Conservation (phyloP, 2,329 filamentous ascomycete species). For the Tympanopsis confertula region DNA sequence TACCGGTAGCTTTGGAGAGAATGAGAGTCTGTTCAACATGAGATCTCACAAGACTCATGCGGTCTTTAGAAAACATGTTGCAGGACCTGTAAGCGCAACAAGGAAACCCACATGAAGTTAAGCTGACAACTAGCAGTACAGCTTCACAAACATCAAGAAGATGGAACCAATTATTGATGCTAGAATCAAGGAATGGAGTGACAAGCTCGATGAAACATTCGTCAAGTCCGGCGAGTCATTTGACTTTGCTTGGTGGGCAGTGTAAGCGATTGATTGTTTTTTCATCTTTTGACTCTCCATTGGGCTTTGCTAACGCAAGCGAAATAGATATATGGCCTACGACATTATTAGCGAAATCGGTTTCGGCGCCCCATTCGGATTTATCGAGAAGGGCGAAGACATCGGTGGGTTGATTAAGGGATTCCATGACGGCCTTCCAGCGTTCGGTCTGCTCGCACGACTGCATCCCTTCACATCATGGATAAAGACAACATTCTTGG, state of each 20-base stretch:
- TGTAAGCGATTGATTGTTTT: slow-evolving; percentile 15
- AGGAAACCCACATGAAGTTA: not conserved
- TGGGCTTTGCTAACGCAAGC: slow-evolving; percentile 1
- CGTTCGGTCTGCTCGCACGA: slow-evolving; percentile 37
- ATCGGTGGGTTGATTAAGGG: slow-evolving; percentile 39
- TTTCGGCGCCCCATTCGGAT: slow-evolving; percentile 43
- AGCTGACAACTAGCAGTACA: slow-evolving; percentile 22
- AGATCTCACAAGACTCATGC: slow-evolving; percentile 36
- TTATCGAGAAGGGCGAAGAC: slow-evolving; percentile 37
- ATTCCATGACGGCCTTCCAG: slow-evolving; percentile 37
- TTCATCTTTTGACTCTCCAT: not conserved
- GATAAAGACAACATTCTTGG: slow-evolving; percentile 38
- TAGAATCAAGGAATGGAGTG: slow-evolving; percentile 35
- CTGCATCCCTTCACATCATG: slow-evolving; percentile 41
- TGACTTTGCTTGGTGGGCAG: slow-evolving; percentile 43
- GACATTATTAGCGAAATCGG: slow-evolving; percentile 44
- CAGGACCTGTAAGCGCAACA: slow-evolving; percentile 23
- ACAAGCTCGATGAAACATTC: slow-evolving; percentile 32
- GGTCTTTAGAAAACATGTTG: slow-evolving; percentile 38
- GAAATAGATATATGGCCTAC: slow-evolving; percentile 35
- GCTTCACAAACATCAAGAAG: slow-evolving; percentile 41
- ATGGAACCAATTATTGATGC: slow-evolving; percentile 45
- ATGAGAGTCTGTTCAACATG: slow-evolving; percentile 45
- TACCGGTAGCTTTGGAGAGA: slow-evolving; percentile 41
- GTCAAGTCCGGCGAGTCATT: slow-evolving; percentile 28